Conservation (phyloP, 306 rosid genomes). For the Vicia faba region DNA sequence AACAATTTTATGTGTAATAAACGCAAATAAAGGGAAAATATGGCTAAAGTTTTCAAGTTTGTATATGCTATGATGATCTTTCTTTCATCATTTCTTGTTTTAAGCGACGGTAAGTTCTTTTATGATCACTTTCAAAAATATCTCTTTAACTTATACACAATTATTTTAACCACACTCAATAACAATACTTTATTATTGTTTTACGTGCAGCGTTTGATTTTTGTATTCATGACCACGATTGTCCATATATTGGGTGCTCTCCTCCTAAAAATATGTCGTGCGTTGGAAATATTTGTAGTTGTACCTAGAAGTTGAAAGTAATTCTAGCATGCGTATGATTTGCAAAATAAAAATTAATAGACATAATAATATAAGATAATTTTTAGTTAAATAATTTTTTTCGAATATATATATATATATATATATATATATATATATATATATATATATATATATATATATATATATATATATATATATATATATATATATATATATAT, state of each 20-base stretch:
- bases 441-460: no score
- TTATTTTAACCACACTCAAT: neutral
- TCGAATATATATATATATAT: no score
- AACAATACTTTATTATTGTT: neutral
- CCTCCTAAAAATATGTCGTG: neutral
- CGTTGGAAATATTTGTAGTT: neutral
- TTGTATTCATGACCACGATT: neutral
- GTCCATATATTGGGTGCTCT: neutral
- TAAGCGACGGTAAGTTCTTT: neutral
- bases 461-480: no score
- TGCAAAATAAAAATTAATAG: no score
- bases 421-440: no score
- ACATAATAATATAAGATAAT: no score
- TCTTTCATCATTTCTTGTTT: neutral
- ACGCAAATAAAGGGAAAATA: neutral
- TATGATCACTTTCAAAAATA: neutral
- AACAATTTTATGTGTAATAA: neutral
- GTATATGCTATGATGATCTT: neutral
- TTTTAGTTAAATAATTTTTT: no score
- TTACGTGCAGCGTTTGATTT: neutral
- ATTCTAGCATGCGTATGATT: no score
- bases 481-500: no score
- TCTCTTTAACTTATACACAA: neutral
- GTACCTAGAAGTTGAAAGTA: neutral
- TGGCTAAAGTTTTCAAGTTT: neutral